These are phyloP conservation scores for Citrus australasica DNA, from an alignment of 345 rosid species.

Conservation along the genomic window DNA sequence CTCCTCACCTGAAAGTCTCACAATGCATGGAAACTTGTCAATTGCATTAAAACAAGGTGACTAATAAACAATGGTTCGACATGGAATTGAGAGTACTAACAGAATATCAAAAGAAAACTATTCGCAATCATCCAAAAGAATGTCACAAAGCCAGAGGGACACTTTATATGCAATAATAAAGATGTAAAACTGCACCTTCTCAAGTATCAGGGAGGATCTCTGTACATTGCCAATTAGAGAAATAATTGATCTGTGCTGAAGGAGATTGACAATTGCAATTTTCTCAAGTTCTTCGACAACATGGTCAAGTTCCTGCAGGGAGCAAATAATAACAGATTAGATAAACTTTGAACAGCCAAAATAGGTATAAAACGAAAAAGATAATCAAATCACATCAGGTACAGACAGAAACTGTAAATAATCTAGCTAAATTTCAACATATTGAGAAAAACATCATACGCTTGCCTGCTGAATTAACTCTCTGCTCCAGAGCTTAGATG, in stretches of 20 bases:
- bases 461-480: constrained; percentile 99
- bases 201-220: constrained; percentile 84
- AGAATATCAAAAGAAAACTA: neutral
- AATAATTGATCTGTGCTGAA: constrained; percentile 85
- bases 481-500: constrained; percentile 95
- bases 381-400: neutral
- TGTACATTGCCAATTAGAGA: constrained; percentile 95
- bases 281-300: constrained; percentile 97
- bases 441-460: constrained; percentile 17
- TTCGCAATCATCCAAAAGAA: neutral
- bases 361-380: neutral
- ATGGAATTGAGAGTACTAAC: neutral
- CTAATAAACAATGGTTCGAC: neutral
- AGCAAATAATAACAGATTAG: neutral
- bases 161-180: neutral
- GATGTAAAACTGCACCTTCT: constrained; percentile 55
- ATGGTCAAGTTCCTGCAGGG: constrained; percentile 90
- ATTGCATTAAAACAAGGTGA: neutral
- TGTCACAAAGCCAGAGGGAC: neutral
- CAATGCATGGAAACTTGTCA: neutral
- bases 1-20: neutral
- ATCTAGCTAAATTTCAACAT: neutral
- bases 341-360: constrained; percentile 9
- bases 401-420: neutral
- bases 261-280: constrained; percentile 84